Conservation (phyloP, 352 stramenopile genomes). For the Pythium brassicae region DNA sequence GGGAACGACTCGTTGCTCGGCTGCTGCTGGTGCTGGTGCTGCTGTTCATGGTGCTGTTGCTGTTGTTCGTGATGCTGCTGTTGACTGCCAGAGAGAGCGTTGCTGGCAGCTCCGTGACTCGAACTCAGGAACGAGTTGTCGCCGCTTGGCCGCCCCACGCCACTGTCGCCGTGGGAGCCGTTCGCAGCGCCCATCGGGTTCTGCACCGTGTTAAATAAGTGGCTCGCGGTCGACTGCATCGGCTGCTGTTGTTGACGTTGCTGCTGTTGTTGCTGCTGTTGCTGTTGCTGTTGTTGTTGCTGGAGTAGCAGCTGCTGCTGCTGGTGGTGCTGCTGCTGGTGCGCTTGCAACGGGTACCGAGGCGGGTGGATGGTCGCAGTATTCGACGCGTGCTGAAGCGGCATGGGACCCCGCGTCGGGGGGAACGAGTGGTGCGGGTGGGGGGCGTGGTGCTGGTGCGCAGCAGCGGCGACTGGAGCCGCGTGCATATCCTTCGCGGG, state of each 20-base stretch:
- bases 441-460: conserved; percentile 1
- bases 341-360: conserved; percentile 6
- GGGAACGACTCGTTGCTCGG: conserved; percentile 31
- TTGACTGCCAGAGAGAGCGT: not conserved
- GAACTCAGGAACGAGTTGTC: not conserved
- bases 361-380: conserved; percentile 1
- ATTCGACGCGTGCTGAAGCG: conserved; percentile 7
- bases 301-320: conserved; percentile 4
- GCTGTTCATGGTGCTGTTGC: not conserved
- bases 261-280: conserved; percentile 1
- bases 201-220: conserved; percentile 14
- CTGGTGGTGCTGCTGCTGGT: conserved; percentile 8
- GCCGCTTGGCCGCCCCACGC: not conserved
- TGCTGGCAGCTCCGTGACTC: not conserved
- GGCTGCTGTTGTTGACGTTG: conserved; percentile 3
- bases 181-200: not conserved
- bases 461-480: not conserved
- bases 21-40: conserved; percentile 2
- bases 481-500: not conserved
- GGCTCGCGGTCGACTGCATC: conserved; percentile 9
- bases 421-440: conserved; percentile 14
- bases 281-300: conserved; percentile 2
- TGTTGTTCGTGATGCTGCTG: not conserved
- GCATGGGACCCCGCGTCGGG: conserved; percentile 12
- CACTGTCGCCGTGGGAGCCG: not conserved